Evolutionary conservation across 1,284 basidiomycete genomes (phyloP), one percentile per base, ranked within the genome.

Genomic region (Singerocomus inundabilis): DNA sequence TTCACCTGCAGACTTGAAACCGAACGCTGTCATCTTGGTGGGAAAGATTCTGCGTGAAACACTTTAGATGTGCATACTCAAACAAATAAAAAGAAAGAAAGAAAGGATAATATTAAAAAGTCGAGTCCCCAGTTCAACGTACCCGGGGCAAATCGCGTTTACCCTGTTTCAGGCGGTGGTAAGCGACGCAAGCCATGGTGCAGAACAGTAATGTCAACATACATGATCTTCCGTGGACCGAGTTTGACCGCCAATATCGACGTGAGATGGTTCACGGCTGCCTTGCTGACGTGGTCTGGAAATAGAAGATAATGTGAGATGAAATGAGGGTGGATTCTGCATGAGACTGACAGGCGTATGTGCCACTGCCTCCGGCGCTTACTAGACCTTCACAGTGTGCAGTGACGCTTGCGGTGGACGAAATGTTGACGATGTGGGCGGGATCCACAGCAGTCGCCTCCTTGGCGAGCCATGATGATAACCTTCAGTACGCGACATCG

Each of bases 131-230:
- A 25, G n/a, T 36, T 13, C 34, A 44, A 53, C 68, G 38, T 63
- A 84, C 84, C 86, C 89, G 5, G 91, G 91, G 46, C 81, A 75
- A 48, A 94, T 91, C 10, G 91, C 88, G 61, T 95, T 95, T n/a
- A 93, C 90, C 39, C 85, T 89, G 55, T 44, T 45, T 46, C 41
- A n/a, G 18, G 45, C 15, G 29, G 26, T 26, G 34, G 28, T 50
- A 42, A 44, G 46, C 25, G 11, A 46, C n/a, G 37, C 16, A 21
- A 38, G n/a, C 13, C 30, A 13, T 4, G 12, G 8, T n/a, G n/a
- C n/a, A n/a, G n/a, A n/a, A n/a, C n/a, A n/a, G n/a, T n/a, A n/a
- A 32, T n/a, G 44, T 31, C 12, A 61, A n/a, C 82, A 28, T 67
- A 88, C 82, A 83, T 88, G 66, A 91, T 79, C 54, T 78, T 76